These are phyloP conservation scores for Colletotrichum sp. DNA, from an alignment of 2,329 filamentous ascomycete species.

Conservation along the genomic window DNA sequence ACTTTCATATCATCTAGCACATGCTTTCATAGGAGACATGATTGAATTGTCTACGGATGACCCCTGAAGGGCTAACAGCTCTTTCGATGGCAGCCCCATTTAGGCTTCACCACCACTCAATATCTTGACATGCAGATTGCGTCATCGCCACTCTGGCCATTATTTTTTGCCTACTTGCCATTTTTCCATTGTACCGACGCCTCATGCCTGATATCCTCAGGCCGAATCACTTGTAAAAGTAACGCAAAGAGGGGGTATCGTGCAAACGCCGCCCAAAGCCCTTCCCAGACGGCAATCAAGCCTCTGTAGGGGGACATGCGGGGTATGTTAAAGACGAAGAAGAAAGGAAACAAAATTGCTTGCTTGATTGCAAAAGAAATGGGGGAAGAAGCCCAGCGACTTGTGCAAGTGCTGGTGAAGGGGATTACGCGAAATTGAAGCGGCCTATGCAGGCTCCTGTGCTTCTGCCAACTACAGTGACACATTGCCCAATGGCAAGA, in stretches of 20 bases:
- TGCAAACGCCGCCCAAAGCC: constrained; percentile 10
- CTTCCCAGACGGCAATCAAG: not conserved
- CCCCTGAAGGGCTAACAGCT: not conserved
- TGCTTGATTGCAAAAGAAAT: not conserved
- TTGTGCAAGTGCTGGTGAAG: not conserved
- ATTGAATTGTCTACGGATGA: constrained; percentile 2
- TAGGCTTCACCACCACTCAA: not conserved
- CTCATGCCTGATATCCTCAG: constrained; percentile 9
- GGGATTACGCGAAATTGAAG: not conserved
- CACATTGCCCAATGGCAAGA: constrained; percentile 61
- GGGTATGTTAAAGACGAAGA: constrained; percentile 14
- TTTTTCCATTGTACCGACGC: constrained; percentile 14
- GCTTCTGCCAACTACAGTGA: constrained; percentile 30
- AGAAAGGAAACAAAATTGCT: constrained; percentile 2
- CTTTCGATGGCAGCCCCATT: not conserved
- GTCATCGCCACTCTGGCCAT: not conserved
- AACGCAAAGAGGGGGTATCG: constrained; percentile 19
- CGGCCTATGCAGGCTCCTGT: not conserved
- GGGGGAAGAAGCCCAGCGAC: not conserved
- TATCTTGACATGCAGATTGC: not conserved
- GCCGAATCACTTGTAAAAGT: constrained; percentile 17
- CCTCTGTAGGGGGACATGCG: not conserved
- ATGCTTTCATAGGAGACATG: not conserved
- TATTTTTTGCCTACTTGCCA: constrained; percentile 16
- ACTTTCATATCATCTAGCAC: not conserved